A percentile compares a stretch with the other conserved stretches of the same genome.
phyloP scores from a whole-genome alignment of 352 stramenopile species.

The Saprolegnia parasitica region DNA sequence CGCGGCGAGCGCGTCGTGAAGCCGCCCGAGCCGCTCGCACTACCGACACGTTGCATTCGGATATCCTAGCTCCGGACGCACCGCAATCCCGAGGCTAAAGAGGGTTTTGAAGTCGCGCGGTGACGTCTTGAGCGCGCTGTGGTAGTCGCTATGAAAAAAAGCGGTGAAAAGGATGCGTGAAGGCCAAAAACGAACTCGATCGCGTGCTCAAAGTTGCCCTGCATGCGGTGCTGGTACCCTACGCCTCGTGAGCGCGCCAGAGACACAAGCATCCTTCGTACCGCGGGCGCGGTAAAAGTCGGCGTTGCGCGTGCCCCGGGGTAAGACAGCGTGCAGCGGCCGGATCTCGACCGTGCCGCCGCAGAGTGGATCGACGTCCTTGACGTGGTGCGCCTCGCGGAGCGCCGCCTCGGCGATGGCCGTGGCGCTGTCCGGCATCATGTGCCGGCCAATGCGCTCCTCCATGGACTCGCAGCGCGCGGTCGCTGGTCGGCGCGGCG shows the following conservation, averaged over 20 bases:
- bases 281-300: slow-evolving; percentile 25
- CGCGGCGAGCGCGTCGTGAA: not conserved
- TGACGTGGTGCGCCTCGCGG: slow-evolving; percentile 7
- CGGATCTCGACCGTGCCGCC: slow-evolving; percentile 21
- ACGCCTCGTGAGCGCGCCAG: not conserved
- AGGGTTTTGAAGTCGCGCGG: slow-evolving; percentile 27
- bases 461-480: not conserved
- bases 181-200: slow-evolving; percentile 23
- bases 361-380: slow-evolving; percentile 21
- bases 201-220: slow-evolving; percentile 17
- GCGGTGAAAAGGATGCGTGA: too few species aligned
- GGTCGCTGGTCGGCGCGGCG: not conserved
- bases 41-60: too few species aligned
- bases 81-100: slow-evolving; percentile 23
- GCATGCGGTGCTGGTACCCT: slow-evolving; percentile 23
- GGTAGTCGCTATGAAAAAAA: slow-evolving; percentile 26
- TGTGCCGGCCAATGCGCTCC: not conserved
- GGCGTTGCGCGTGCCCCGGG: slow-evolving; percentile 19
- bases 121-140: slow-evolving; percentile 19
- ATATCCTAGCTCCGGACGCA: too few species aligned
- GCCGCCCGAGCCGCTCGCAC: slow-evolving; percentile 13
- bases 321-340: slow-evolving; percentile 9
- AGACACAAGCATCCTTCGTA: not conserved
- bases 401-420: slow-evolving; percentile 26
- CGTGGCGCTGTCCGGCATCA: not conserved